Conservation (phyloP, 352 stramenopile species). For the Paralagenidium karlingii region DNA sequence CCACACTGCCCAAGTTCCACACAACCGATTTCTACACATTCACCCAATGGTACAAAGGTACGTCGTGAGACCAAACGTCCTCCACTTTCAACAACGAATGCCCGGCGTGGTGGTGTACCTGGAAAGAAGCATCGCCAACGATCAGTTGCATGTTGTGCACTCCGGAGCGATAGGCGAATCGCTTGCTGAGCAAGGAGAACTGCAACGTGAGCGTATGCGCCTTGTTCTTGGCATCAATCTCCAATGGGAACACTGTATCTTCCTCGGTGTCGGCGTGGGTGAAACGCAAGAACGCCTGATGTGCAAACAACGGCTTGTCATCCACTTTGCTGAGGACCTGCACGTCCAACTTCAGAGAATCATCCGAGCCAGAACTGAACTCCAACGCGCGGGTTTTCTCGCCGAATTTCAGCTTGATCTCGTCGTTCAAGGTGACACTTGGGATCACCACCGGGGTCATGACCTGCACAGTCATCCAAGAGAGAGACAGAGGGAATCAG, state of each 20-base stretch:
- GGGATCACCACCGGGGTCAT: conserved; percentile 45
- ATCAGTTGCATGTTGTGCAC: conserved; percentile 54
- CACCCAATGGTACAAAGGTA: not conserved
- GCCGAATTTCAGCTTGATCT: conserved; percentile 23
- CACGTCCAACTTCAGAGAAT: conserved; percentile 44
- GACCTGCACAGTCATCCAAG: conserved; percentile 10
- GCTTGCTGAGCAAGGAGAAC: conserved; percentile 61
- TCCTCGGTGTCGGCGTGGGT: conserved; percentile 33
- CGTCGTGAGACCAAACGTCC: no score
- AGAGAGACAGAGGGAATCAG: not conserved
- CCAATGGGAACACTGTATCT: conserved; percentile 65
- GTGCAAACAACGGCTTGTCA: conserved; percentile 37
- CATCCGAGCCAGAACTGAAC: conserved; percentile 46
- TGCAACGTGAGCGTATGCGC: conserved; percentile 27
- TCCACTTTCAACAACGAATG: not conserved
- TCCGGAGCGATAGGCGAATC: conserved; percentile 73
- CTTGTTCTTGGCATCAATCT: conserved; percentile 15
- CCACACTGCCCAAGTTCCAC: conserved; percentile 51
- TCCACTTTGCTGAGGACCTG: conserved; percentile 36
- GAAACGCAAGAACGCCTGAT: conserved; percentile 74
- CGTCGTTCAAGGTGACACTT: conserved; percentile 42
- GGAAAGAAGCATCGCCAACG: conserved; percentile 62
- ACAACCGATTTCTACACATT: conserved; percentile 31
- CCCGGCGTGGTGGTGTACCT: conserved; percentile 8
- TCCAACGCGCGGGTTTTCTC: conserved; percentile 33